These are phyloP conservation scores for Sugiyamaella smithiae DNA, from an alignment of 805 yeast species.

Conservation along the genomic window DNA sequence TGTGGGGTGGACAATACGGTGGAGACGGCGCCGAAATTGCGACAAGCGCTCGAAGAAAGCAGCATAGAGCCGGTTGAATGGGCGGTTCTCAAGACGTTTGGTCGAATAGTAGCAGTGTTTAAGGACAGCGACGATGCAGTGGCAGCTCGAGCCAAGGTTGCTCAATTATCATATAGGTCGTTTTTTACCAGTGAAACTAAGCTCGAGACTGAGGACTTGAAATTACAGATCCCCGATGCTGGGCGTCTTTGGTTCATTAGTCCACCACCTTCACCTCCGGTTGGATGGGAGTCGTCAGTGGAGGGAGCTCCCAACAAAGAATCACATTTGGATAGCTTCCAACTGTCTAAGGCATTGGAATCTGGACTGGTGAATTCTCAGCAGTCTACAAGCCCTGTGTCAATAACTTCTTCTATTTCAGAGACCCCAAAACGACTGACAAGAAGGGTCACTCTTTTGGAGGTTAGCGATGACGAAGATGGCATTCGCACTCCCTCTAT, in stretches of 20 bases:
- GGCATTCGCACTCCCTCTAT: constrained; percentile 3
- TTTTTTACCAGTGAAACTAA: constrained; percentile 5
- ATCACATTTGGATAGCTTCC: constrained; percentile 18
- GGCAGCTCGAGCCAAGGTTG: constrained; percentile 13
- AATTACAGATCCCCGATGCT: constrained; percentile 27
- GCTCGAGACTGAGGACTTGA: background rate
- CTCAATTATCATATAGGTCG: constrained; percentile 1
- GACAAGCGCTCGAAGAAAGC: background rate
- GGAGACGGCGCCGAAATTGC: constrained; percentile 1
- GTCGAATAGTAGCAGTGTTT: constrained; percentile 27
- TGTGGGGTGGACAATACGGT: constrained; percentile 12
- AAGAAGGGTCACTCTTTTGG: constrained; percentile 15
- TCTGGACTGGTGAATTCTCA: background rate
- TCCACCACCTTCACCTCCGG: constrained; percentile 31
- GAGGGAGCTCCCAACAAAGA: constrained; percentile 27
- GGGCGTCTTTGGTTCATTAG: constrained; percentile 29
- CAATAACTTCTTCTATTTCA: background rate
- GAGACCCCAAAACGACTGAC: background rate
- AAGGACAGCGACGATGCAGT: constrained; percentile 16
- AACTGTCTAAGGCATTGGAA: constrained; percentile 5
- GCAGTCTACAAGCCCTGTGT: constrained; percentile 1
- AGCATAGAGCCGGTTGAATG: constrained; percentile 16
- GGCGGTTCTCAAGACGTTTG: constrained; percentile 26
- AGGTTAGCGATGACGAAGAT: constrained; percentile 17
- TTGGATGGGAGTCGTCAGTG: constrained; percentile 25